Base-by-base conservation (phyloP, 176 grass and related monocot genomes). In the Otatea glauca region DNA sequence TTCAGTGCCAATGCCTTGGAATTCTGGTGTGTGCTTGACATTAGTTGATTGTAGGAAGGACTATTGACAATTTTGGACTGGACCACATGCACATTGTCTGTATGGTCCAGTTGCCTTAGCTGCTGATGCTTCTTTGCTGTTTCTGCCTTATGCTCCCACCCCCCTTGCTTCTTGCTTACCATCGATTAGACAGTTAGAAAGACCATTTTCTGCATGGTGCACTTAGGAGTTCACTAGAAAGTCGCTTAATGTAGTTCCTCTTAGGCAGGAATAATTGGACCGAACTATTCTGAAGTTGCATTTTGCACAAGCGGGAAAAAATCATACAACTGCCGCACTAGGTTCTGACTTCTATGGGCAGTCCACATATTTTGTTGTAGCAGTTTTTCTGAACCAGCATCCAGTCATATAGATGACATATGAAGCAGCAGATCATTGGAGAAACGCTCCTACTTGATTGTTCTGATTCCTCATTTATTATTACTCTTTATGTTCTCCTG, bases 11-110 rank as follows among this genome's bases (percentile, higher is more conserved):
- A 51, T 65, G 20, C 55, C 53, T 73, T 7, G 37, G 69, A 73
- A 68, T 45, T 58, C 41, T 73, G 2, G 20, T 37, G 37, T 73
- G 73, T 83, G 11, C 56, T 83, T 45, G 66, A 43, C 47, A 55
- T 68, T 80, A 80, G 29, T 68, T 81, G 32, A 7, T 83, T 83
- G 42, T 44, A 20, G 34, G 48, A 81, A 82, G 50, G 24, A 72
- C 68, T 37, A 51, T 72, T 5, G 5, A 80, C 43, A 79, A 12
- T 42, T 63, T 79, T 27, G 34, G 55, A n/a, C 18, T 38, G 16
- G 9, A 61, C 3, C 43, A 27, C 27, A 56, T 20, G 8, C 44
- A 49, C 34, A 21, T 48, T 38, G 23, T 84, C 9, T 74, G 43
- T 39, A 74, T 50, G 37, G 47, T 48, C 18, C 51, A 7, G 27